These are phyloP conservation scores for Epichloe bromicola DNA, from an alignment of 2,329 filamentous ascomycete genomes.

Conservation along the genomic window DNA sequence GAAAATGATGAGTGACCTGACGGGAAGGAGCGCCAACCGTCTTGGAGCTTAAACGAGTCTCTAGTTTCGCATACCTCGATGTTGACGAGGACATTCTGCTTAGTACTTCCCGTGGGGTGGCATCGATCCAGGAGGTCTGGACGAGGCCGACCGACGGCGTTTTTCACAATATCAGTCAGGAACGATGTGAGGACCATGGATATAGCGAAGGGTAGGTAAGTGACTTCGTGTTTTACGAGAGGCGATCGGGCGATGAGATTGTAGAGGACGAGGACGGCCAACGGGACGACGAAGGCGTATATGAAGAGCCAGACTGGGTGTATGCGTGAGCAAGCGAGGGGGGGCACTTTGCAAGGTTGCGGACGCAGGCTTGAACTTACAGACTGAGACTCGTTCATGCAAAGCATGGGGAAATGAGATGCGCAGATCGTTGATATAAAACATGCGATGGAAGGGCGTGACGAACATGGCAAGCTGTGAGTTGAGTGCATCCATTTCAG, in stretches of 20 bases:
- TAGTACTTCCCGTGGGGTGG: constrained; percentile 45
- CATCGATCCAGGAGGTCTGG: constrained; percentile 61
- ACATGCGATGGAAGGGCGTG: constrained; percentile 88
- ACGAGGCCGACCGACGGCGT: constrained; percentile 63
- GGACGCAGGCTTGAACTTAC: constrained; percentile 30
- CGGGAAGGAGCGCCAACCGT: constrained; percentile 76
- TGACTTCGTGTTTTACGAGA: constrained; percentile 72
- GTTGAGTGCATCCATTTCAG: constrained; percentile 4
- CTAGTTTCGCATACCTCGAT: constrained; percentile 62
- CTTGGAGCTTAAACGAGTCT: constrained; percentile 56
- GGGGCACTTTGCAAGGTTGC: too few species aligned
- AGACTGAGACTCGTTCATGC: constrained; percentile 68
- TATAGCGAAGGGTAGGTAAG: constrained; percentile 68
- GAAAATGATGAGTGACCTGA: constrained; percentile 69
- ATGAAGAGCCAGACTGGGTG: constrained; percentile 56
- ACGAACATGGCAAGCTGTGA: constrained; percentile 28
- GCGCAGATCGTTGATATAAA: constrained; percentile 70
- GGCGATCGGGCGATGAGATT: constrained; percentile 48
- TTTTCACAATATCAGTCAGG: constrained; percentile 85
- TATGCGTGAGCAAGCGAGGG: too few species aligned
- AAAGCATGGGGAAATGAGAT: constrained; percentile 81
- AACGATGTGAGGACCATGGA: constrained; percentile 65
- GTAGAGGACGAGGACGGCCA: constrained; percentile 53
- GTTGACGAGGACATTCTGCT: constrained; percentile 40
- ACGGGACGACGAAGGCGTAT: constrained; percentile 63